phyloP scores from a whole-genome alignment of 2,329 filamentous ascomycete genomes.

The Aureobasidium zeae region DNA sequence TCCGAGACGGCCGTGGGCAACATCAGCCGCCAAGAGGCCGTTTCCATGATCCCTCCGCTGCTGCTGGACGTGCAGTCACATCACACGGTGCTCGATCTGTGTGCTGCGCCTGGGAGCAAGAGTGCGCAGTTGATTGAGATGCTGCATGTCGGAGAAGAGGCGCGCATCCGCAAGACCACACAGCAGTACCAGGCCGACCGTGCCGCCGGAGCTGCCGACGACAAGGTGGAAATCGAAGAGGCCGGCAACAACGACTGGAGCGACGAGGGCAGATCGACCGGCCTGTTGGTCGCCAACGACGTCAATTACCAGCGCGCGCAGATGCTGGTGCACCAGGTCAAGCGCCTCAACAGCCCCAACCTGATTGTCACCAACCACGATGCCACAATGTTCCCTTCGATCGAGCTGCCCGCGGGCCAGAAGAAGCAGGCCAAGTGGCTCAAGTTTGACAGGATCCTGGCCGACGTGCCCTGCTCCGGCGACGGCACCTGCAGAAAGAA shows the following conservation, averaged over 20 bases:
- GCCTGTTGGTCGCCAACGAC: constrained; percentile 89
- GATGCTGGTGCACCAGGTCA: constrained; percentile 96
- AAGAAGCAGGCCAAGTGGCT: constrained; percentile 60
- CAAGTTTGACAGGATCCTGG: constrained; percentile 93
- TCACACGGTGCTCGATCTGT: constrained; percentile 91
- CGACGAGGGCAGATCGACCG: constrained; percentile 81
- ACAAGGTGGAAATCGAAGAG: constrained; percentile 24
- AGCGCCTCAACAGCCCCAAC: constrained; percentile 92
- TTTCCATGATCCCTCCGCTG: constrained; percentile 97
- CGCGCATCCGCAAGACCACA: constrained; percentile 59
- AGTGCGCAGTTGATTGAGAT: constrained; percentile 91
- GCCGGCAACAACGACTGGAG: constrained; percentile 45
- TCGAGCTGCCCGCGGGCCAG: constrained; percentile 58
- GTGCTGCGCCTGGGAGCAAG: constrained; percentile 94
- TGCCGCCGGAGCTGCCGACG: constrained; percentile 20
- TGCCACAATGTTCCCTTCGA: constrained; percentile 87
- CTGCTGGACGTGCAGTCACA: constrained; percentile 84
- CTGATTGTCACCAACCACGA: constrained; percentile 97
- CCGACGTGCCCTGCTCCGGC: constrained; percentile 93
- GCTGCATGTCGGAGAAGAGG: constrained; percentile 87
- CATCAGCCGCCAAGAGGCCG: constrained; percentile 93
- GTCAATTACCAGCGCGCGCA: constrained; percentile 93
- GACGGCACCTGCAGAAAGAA: constrained; percentile 95
- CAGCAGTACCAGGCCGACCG: constrained; percentile 49
- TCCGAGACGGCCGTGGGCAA: constrained; percentile 96